A percentile compares a stretch with the other conserved stretches of the same genome.
phyloP scores from a whole-genome alignment of 306 rosid species.

The Castanopsis chinensis region DNA sequence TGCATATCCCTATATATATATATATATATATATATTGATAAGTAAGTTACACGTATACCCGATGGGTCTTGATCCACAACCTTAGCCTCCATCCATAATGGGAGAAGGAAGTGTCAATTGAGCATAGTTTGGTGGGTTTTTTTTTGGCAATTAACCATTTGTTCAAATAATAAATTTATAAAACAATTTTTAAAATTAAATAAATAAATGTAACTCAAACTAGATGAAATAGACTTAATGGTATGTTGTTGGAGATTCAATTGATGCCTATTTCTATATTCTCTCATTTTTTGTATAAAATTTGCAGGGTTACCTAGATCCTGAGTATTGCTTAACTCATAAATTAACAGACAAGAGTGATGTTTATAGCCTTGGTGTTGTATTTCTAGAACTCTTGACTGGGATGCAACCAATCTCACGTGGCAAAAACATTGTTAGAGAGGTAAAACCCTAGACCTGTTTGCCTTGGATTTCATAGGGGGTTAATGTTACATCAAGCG shows the following conservation, averaged over 20 bases:
- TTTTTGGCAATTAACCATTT: no score
- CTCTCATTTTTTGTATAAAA: slow-evolving; percentile 13
- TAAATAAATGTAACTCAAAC: not conserved
- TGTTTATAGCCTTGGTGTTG: slow-evolving; percentile 46
- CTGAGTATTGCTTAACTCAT: not conserved
- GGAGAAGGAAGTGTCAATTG: no score
- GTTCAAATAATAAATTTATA: not conserved
- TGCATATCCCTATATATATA: no score
- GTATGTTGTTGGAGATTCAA: not conserved
- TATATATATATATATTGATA: no score
- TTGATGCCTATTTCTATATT: not conserved
- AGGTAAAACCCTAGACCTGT: slow-evolving; percentile 48
- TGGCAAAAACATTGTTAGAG: slow-evolving; percentile 94
- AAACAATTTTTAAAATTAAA: not conserved
- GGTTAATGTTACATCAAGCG: not conserved
- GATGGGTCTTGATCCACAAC: no score
- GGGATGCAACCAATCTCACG: slow-evolving; percentile 90
- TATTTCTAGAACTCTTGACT: slow-evolving; percentile 78
- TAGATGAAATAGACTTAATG: not conserved
- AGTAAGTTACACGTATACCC: no score
- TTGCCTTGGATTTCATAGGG: slow-evolving; percentile 11
- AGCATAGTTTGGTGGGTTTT: no score
- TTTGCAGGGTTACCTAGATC: slow-evolving; percentile 21
- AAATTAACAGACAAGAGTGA: not conserved
- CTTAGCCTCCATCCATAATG: no score